Evolutionary conservation across 1,284 basidiomycete genomes (phyloP).

Genomic region (Boletellus dicymbophilus): DNA sequence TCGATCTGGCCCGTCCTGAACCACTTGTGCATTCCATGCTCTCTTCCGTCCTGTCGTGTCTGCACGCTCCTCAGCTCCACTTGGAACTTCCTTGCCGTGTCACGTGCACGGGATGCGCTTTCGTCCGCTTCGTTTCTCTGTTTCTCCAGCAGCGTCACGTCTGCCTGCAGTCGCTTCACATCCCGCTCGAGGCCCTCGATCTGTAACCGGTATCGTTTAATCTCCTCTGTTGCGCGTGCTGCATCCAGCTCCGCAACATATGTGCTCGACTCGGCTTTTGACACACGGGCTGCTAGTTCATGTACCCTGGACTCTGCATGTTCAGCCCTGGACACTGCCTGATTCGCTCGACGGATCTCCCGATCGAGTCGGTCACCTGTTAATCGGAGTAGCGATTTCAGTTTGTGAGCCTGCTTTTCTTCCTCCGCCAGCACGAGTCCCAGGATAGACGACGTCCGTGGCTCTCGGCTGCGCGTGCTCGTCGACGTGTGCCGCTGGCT

Average conservation of each 20-base stretch:
- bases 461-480: slow-evolving; percentile 25
- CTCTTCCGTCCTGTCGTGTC: slow-evolving; percentile 46
- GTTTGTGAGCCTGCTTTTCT: slow-evolving; percentile 56
- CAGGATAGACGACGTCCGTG: slow-evolving; percentile 23
- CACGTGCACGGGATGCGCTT: slow-evolving; percentile 47
- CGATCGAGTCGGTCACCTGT: slow-evolving; percentile 58
- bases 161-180: slow-evolving; percentile 42
- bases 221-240: slow-evolving; percentile 49
- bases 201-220: slow-evolving; percentile 47
- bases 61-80: slow-evolving; percentile 48
- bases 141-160: slow-evolving; percentile 43
- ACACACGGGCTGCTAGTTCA: slow-evolving; percentile 41
- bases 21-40: slow-evolving; percentile 41
- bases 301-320: slow-evolving; percentile 51
- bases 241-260: slow-evolving; percentile 48
- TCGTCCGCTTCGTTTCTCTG: slow-evolving; percentile 51
- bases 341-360: slow-evolving; percentile 55
- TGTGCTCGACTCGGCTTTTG: slow-evolving; percentile 47
- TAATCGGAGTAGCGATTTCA: slow-evolving; percentile 55
- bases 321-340: slow-evolving; percentile 52
- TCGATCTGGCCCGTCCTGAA: slow-evolving; percentile 44
- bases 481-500: slow-evolving; percentile 26
- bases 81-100: slow-evolving; percentile 47
- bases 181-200: slow-evolving; percentile 53
- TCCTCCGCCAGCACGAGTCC: slow-evolving; percentile 58